Percentiles rank a stretch among this genome's conserved stretches.
These are phyloP conservation scores for Mycena galopus DNA, from an alignment of 768 basidiomycete species.

Conservation along the genomic window DNA sequence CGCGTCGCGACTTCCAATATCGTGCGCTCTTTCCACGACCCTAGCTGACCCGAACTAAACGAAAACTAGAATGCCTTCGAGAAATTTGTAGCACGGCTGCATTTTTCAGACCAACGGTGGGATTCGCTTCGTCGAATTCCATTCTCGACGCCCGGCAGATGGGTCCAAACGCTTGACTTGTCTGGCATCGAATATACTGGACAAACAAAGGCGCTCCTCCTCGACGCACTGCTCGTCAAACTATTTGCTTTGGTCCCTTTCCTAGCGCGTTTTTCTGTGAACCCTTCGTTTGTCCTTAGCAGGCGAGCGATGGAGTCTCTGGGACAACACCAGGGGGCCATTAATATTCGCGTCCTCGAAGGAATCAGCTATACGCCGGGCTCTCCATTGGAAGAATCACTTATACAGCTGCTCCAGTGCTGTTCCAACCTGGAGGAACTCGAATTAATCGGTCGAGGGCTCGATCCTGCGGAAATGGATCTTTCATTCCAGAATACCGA, in stretches of 20 bases:
- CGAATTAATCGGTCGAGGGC: slow-evolving; percentile 71
- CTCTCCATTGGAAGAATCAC: slow-evolving; percentile 62
- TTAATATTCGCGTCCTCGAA: slow-evolving; percentile 62
- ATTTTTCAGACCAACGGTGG: slow-evolving; percentile 81
- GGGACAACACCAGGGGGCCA: slow-evolving; percentile 62
- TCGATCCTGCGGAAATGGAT: slow-evolving; percentile 66
- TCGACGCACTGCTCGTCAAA: slow-evolving; percentile 74
- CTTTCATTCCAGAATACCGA: slow-evolving; percentile 42
- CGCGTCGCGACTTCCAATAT: slow-evolving; percentile 60
- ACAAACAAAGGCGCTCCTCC: slow-evolving; percentile 60
- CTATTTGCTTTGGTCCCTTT: slow-evolving; percentile 80
- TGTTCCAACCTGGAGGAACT: slow-evolving; percentile 73
- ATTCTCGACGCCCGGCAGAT: slow-evolving; percentile 89
- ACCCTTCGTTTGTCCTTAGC: slow-evolving; percentile 71
- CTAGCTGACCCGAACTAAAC: no score
- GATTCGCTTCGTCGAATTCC: slow-evolving; percentile 90
- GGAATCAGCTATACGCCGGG: slow-evolving; percentile 66
- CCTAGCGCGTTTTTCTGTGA: slow-evolving; percentile 65
- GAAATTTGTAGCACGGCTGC: slow-evolving; percentile 70
- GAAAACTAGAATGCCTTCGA: slow-evolving; percentile 53
- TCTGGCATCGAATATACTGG: slow-evolving; percentile 62
- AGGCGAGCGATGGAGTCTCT: slow-evolving; percentile 68
- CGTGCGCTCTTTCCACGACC: no score
- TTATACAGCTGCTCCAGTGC: slow-evolving; percentile 68
- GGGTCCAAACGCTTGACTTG: slow-evolving; percentile 84